Conservation (phyloP, 2,329 filamentous ascomycete genomes). For the Sordariomycetes sp. region DNA sequence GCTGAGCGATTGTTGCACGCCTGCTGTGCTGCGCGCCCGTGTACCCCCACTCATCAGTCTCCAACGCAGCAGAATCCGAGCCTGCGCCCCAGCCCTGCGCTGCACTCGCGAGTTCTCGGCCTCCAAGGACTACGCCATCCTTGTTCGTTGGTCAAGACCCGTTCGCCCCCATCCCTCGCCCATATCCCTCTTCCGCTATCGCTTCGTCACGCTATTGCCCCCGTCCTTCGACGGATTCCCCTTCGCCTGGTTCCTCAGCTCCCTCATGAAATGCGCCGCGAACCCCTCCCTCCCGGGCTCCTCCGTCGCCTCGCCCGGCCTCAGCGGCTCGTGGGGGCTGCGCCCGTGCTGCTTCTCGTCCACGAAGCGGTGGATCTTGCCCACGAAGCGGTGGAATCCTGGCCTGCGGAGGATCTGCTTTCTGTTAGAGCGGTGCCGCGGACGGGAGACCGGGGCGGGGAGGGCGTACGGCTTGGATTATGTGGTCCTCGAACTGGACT, state of each 20-base stretch:
- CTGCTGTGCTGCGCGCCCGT: too few species aligned
- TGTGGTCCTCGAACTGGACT: neutral
- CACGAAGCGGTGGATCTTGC: conserved; percentile 38
- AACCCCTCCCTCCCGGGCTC: conserved; percentile 19
- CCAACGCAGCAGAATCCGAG: too few species aligned
- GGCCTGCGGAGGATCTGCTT: conserved; percentile 37
- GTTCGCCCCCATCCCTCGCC: too few species aligned
- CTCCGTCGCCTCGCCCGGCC: conserved; percentile 39
- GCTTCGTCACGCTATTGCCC: neutral
- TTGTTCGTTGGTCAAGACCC: too few species aligned
- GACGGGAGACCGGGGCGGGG: neutral
- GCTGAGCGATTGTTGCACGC: too few species aligned
- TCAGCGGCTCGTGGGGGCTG: conserved; percentile 37
- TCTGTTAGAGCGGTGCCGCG: neutral
- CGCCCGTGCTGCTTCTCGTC: conserved; percentile 37
- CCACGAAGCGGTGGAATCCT: conserved; percentile 39
- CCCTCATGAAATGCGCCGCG: conserved; percentile 35
- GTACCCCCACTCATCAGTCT: too few species aligned
- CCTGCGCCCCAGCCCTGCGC: neutral
- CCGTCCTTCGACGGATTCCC: conserved; percentile 22
- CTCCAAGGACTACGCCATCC: neutral
- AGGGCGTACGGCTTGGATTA: neutral
- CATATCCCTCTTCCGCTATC: neutral
- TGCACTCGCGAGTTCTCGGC: too few species aligned
- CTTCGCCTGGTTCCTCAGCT: conserved; percentile 37